phyloP scores from a whole-genome alignment of 2,329 filamentous ascomycete species.

The Fusarium sp. region DNA sequence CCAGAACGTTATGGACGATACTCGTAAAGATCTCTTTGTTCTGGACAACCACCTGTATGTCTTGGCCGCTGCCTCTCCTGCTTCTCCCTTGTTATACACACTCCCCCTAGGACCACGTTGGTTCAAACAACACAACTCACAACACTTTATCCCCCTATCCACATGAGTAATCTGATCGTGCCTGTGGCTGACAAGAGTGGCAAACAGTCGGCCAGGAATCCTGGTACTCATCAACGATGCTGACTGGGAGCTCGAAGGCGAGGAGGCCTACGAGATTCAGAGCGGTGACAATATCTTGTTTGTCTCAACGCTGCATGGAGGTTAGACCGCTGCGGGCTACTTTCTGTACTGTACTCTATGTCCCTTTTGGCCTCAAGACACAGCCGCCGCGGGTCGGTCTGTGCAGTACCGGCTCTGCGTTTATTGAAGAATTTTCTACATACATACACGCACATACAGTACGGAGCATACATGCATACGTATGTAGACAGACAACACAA shows the following conservation, averaged over 20 bases:
- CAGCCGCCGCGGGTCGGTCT: constrained; percentile 15
- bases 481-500: constrained; percentile 12
- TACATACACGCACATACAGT: constrained; percentile 13
- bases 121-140: constrained; percentile 2
- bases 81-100: constrained; percentile 32
- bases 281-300: constrained; percentile 90
- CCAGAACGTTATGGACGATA: constrained; percentile 85
- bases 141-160: constrained; percentile 2
- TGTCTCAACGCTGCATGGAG: constrained; percentile 95
- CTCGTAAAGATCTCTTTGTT: constrained; percentile 88
- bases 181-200: constrained; percentile 46
- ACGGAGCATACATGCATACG: constrained; percentile 13
- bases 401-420: constrained; percentile 22
- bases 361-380: constrained; percentile 13
- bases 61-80: constrained; percentile 19
- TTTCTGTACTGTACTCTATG: constrained; percentile 15
- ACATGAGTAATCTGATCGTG: constrained; percentile 6
- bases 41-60: constrained; percentile 89
- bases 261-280: constrained; percentile 89
- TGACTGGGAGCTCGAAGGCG: constrained; percentile 97
- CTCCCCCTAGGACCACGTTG: constrained; percentile 34
- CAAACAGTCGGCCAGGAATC: constrained; percentile 86
- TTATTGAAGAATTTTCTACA: constrained; percentile 37
- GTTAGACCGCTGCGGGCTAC: constrained; percentile 62
- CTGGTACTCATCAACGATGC: constrained; percentile 97